Conservation (phyloP, 108 stramenopile species). For the Conticribra guillardii region DNA sequence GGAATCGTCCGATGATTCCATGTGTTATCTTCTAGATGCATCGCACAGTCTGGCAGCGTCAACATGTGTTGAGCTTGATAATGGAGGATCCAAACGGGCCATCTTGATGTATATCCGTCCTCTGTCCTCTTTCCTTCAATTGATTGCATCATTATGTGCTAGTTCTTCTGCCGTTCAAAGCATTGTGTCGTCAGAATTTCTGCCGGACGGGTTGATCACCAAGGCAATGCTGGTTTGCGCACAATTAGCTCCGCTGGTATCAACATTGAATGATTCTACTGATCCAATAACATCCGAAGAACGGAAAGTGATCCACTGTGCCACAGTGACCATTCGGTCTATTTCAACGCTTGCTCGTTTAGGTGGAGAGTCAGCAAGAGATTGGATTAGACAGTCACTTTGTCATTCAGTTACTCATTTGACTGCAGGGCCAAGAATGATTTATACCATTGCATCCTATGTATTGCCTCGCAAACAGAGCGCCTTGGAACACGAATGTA, state of each 20-base stretch:
- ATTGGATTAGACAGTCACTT: constrained; percentile 31
- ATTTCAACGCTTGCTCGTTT: constrained; percentile 42
- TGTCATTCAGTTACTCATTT: neutral
- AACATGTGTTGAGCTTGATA: constrained; percentile 36
- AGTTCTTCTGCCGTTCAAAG: constrained; percentile 27
- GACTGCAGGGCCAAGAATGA: constrained; percentile 15
- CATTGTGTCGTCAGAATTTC: constrained; percentile 32
- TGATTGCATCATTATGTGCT: constrained; percentile 44
- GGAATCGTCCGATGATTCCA: constrained; percentile 31
- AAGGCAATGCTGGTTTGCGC: constrained; percentile 26
- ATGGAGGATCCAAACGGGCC: constrained; percentile 10
- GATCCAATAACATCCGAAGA: constrained; percentile 29
- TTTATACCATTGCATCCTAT: constrained; percentile 31
- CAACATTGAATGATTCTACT: constrained; percentile 24
- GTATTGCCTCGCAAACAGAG: constrained; percentile 10
- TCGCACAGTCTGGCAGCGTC: constrained; percentile 50
- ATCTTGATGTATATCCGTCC: constrained; percentile 31
- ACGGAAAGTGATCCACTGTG: constrained; percentile 16
- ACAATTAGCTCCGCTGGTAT: constrained; percentile 32
- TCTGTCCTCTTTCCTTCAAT: constrained; percentile 38
- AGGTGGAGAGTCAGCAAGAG: constrained; percentile 29
- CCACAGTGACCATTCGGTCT: constrained; percentile 26
- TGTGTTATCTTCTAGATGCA: constrained; percentile 65
- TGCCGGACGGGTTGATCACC: constrained; percentile 38
- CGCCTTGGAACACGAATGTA: constrained; percentile 20